Percentiles rank a stretch among this genome's conserved stretches.
Evolutionary conservation across 768 basidiomycete species (phyloP).

Genomic region (Serendipita indica): DNA sequence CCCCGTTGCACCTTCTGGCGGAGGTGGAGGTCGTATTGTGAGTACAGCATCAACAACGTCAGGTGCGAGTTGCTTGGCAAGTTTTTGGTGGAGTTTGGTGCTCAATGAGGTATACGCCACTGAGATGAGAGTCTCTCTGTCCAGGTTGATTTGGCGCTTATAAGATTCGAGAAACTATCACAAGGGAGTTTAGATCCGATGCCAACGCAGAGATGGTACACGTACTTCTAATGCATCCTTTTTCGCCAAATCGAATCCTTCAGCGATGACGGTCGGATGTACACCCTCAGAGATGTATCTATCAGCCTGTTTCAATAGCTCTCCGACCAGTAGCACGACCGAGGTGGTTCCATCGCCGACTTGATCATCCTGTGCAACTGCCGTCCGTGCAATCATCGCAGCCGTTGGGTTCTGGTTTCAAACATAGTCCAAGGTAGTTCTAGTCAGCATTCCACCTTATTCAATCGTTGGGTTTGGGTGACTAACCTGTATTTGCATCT

Average conservation of each 20-base stretch:
- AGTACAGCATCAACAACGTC: constrained; percentile 93
- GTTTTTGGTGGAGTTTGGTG: constrained; percentile 69
- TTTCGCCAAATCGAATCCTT: constrained; percentile 95
- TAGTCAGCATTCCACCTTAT: background rate
- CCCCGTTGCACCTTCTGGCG: constrained; percentile 32
- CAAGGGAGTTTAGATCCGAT: constrained; percentile 16
- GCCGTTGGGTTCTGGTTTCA: constrained; percentile 70
- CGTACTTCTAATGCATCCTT: constrained; percentile 80
- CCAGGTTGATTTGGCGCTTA: constrained; percentile 61
- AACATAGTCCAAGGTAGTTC: no score
- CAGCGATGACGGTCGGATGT: constrained; percentile 88
- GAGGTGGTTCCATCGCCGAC: constrained; percentile 98
- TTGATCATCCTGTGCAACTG: constrained; percentile 97
- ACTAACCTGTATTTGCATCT: constrained; percentile 81
- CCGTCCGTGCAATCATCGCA: constrained; percentile 96
- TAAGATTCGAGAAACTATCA: constrained; percentile 81
- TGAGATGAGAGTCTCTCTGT: constrained; percentile 81
- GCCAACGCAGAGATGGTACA: constrained; percentile 18
- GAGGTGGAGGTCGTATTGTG: constrained; percentile 61
- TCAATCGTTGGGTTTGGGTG: background rate
- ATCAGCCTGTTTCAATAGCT: constrained; percentile 93
- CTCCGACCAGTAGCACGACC: constrained; percentile 89
- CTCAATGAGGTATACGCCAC: constrained; percentile 92
- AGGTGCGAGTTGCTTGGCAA: constrained; percentile 79
- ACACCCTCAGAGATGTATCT: constrained; percentile 96